phyloP scores from a whole-genome alignment of 352 stramenopile species.

The Albugo laibachii region DNA sequence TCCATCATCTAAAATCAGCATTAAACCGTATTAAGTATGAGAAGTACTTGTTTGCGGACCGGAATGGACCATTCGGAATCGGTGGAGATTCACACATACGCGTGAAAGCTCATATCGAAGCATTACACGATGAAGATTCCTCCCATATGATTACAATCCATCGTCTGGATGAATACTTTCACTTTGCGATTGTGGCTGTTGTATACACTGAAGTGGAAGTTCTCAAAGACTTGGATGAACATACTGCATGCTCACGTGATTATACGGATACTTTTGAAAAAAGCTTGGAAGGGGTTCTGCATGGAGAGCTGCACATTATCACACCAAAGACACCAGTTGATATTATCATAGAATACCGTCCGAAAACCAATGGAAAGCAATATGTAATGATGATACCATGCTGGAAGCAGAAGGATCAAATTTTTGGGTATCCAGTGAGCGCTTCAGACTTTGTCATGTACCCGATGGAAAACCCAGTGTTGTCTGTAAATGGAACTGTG shows the following conservation, averaged over 20 bases:
- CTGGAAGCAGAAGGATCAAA: constrained; percentile 67
- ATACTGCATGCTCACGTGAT: constrained; percentile 30
- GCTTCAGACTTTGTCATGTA: constrained; percentile 43
- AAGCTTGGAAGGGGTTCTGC: constrained; percentile 21
- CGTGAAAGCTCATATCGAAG: constrained; percentile 25
- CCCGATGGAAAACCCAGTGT: constrained; percentile 47
- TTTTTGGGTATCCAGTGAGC: constrained; percentile 60
- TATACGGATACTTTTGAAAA: constrained; percentile 15
- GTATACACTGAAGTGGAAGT: constrained; percentile 31
- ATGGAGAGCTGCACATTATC: constrained; percentile 25
- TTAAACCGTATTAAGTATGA: constrained; percentile 38
- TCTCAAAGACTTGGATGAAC: constrained; percentile 26
- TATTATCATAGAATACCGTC: constrained; percentile 17
- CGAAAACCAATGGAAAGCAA: constrained; percentile 27
- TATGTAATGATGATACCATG: constrained; percentile 47
- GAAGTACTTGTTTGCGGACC: constrained; percentile 66
- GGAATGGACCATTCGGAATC: constrained; percentile 21
- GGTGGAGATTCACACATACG: constrained; percentile 22
- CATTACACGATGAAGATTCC: constrained; percentile 30
- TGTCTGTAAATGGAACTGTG: constrained; percentile 35
- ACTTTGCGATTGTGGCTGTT: constrained; percentile 45
- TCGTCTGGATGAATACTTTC: constrained; percentile 54
- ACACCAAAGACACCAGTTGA: background rate
- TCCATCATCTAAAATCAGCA: constrained; percentile 15
- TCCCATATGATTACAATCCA: constrained; percentile 46